Conservation (phyloP, 129 eudicot species). For the Arctium minus region DNA sequence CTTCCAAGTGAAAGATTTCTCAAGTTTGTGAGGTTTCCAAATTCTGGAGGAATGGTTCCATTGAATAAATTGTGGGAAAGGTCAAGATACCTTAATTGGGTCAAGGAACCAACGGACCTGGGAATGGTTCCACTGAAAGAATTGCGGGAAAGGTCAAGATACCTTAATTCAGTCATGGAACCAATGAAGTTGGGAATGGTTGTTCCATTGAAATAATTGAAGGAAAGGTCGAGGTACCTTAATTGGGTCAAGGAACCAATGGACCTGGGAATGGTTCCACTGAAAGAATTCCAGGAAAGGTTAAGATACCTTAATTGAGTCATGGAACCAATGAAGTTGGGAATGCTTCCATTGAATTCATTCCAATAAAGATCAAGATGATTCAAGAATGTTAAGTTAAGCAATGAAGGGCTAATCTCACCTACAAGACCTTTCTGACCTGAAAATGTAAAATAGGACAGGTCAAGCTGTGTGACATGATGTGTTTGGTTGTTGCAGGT, state of each 20-base stretch:
- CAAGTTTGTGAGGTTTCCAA: conserved; percentile 30
- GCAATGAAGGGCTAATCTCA: conserved; percentile 30
- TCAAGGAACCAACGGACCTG: conserved; percentile 12
- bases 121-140: conserved; percentile 13
- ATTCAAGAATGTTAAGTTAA: conserved; percentile 12
- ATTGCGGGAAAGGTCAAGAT: conserved; percentile 21
- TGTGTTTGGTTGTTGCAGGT: neutral
- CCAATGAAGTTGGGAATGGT: conserved; percentile 16
- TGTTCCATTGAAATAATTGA: neutral
- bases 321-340: conserved; percentile 12
- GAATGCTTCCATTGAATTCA: conserved; percentile 27
- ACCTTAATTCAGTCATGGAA: conserved; percentile 7
- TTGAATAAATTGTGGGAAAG: neutral
- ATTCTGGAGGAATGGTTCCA: conserved; percentile 23
- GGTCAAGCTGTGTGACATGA: neutral
- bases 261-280: conserved; percentile 11
- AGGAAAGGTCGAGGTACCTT: conserved; percentile 6
- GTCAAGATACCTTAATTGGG: neutral
- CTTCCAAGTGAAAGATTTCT: neutral
- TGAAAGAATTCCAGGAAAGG: neutral
- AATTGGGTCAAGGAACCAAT: conserved; percentile 15
- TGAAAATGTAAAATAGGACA: neutral
- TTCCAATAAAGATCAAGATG: conserved; percentile 30
- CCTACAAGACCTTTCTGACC: neutral
- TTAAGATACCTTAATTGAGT: conserved; percentile 19